These are phyloP conservation scores for Penicillium sp. DNA, from an alignment of 2,329 filamentous ascomycete genomes.

Conservation along the genomic window DNA sequence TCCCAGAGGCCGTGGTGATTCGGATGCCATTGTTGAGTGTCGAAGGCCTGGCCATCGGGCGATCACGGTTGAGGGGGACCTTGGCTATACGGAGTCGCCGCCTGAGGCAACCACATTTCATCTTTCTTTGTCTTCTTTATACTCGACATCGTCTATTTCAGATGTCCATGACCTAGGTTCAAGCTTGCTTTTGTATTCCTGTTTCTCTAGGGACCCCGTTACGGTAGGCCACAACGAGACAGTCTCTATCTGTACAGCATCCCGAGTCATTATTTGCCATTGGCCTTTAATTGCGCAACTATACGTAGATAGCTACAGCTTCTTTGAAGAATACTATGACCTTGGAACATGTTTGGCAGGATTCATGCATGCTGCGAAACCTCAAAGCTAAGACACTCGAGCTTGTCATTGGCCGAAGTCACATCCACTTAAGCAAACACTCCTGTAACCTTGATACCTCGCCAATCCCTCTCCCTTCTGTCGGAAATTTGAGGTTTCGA, in stretches of 20 bases:
- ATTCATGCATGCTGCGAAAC: not conserved
- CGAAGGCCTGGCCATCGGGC: constrained; percentile 19
- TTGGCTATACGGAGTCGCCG: not conserved
- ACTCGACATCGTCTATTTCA: not conserved
- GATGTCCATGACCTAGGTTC: no score
- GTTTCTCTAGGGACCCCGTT: no score
- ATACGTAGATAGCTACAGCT: no score
- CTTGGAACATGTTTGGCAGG: not conserved
- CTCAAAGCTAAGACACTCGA: not conserved
- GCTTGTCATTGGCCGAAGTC: constrained; percentile 7
- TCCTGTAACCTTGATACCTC: not conserved
- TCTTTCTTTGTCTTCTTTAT: not conserved
- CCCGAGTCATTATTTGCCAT: no score
- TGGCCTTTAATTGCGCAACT: no score
- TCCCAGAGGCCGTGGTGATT: constrained; percentile 31
- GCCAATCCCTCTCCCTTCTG: no score
- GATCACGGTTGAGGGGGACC: constrained; percentile 22
- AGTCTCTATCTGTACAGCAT: no score
- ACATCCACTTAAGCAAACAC: constrained; percentile 1
- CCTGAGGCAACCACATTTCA: constrained; percentile 9
- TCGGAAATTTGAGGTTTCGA: no score
- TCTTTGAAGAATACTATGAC: not conserved
- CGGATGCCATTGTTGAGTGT: constrained; percentile 30
- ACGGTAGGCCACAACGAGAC: no score
- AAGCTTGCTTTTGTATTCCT: no score